Base-by-base conservation (phyloP, 371 early-diverging fungal species). In the Apophysomyces trapeziformis region DNA sequence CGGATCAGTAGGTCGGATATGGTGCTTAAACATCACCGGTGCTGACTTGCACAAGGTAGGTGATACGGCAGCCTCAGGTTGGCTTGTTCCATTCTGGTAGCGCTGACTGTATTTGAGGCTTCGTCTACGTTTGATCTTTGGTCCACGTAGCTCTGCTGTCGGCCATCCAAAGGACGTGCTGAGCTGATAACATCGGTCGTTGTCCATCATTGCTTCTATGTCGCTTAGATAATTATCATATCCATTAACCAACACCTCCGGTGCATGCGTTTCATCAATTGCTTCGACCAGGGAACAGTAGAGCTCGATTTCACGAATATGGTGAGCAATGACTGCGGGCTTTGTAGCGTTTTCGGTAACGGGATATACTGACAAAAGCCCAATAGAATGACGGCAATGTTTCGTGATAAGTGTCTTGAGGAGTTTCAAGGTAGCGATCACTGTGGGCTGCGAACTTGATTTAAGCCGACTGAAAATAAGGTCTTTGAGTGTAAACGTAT, bases 391-490 rank as follows among this genome's bases (percentile, higher is more conserved):
- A 47, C 82, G 83, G 66, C 90, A 90, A 69, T 95, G 93, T 37
- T 84, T 75, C n/a, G 83, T 74, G 47, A 96, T 82, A 4, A 94
- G 71, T 2, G 87, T 85, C 32, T 87, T 86, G 43, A 95, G 76
- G 16, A 96, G 74, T 64, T 88, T 90, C 32, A 95, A 76, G 0
- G 94, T 89, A 4, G 91, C 88, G 38, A 91, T 89, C 9, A 93
- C 92, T 1, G 90, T 83, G 14, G 87, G 85, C 36, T 80, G 83
- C 1, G 88, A 89, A 8, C 85, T 84, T 5, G 88, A 88, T 64
- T 89, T 87, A 39, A 91, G 74, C 7, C 89, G 84, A 6, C 88
- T 86, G 66, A 90, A 86, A n/a, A 92, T 83, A 12, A 92, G 72
- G 57, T 92, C 92, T 67, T 88, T 88, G 46, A 92, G 82, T 7